phyloP scores from a whole-genome alignment of 176 grass and related monocot genomes.

The Musa schizocarpa region DNA sequence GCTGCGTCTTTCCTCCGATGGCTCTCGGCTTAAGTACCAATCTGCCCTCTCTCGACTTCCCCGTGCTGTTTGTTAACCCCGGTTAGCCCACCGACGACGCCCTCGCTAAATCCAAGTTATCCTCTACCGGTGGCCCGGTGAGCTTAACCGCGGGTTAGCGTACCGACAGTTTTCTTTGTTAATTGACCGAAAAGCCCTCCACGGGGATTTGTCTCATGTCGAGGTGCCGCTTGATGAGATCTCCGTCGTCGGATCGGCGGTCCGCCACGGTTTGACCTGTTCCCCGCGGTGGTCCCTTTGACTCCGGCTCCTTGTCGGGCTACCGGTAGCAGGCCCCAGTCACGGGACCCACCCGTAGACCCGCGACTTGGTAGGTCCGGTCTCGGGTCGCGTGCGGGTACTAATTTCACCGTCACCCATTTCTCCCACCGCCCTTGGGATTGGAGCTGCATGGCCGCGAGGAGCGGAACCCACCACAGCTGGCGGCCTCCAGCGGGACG shows the following conservation, averaged over 20 bases:
- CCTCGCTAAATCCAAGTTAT: background rate
- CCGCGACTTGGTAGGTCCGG: too few species aligned
- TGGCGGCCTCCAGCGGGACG: too few species aligned
- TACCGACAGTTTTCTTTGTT: background rate
- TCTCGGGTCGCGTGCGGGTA: too few species aligned
- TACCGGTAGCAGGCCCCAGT: too few species aligned
- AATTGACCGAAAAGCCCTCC: background rate
- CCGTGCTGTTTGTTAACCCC: background rate
- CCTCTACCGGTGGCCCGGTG: background rate
- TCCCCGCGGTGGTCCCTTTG: too few species aligned
- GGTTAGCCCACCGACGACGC: constrained; percentile 1
- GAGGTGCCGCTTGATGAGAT: background rate
- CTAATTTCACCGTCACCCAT: too few species aligned
- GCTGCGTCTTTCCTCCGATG: background rate
- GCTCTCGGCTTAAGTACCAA: background rate
- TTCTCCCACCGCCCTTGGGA: too few species aligned
- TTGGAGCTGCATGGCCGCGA: too few species aligned
- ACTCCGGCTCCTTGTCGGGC: too few species aligned
- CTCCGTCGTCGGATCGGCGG: background rate
- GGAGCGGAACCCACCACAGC: too few species aligned
- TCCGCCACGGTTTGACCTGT: background rate
- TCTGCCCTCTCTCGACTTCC: background rate
- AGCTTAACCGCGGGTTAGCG: background rate
- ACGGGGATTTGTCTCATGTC: too few species aligned
- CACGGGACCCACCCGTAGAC: too few species aligned